These are phyloP conservation scores for Acidiella bohemica DNA, from an alignment of 495 filamentous ascomycete species.

Conservation along the genomic window DNA sequence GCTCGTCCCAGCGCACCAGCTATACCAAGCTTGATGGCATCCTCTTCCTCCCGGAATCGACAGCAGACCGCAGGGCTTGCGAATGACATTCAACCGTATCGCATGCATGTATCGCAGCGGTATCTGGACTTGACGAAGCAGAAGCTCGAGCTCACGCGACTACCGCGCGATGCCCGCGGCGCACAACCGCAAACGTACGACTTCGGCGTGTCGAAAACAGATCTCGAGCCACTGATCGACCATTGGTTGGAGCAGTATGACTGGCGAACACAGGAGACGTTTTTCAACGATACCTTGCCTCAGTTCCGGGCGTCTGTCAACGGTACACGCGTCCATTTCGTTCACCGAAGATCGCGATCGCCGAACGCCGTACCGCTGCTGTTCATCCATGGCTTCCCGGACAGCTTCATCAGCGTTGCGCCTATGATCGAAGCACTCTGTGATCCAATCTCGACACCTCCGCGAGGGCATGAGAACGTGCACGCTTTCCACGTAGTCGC, in stretches of 20 bases:
- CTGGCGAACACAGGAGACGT: constrained; percentile 44
- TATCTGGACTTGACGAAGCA: constrained; percentile 31
- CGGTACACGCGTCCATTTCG: constrained; percentile 28
- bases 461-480: constrained; percentile 3
- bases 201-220: constrained; percentile 26
- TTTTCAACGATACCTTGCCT: constrained; percentile 41
- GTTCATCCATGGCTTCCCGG: constrained; percentile 29
- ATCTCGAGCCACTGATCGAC: constrained; percentile 29
- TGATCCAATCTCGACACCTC: constrained; percentile 19
- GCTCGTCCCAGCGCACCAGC: no score
- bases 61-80: no score
- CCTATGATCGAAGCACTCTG: constrained; percentile 27
- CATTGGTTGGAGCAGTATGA: constrained; percentile 42
- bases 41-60: no score
- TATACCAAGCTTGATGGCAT: no score
- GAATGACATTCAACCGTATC: constrained; percentile 23
- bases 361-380: constrained; percentile 27
- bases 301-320: constrained; percentile 46
- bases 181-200: constrained; percentile 20
- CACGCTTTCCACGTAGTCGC: constrained; percentile 30
- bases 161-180: constrained; percentile 24
- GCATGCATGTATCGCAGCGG: constrained; percentile 24
- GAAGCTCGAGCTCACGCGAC: constrained; percentile 29
- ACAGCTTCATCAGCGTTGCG: constrained; percentile 25
- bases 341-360: constrained; percentile 24